Conservation (phyloP, 768 basidiomycete species). For the Mycena maculata region DNA sequence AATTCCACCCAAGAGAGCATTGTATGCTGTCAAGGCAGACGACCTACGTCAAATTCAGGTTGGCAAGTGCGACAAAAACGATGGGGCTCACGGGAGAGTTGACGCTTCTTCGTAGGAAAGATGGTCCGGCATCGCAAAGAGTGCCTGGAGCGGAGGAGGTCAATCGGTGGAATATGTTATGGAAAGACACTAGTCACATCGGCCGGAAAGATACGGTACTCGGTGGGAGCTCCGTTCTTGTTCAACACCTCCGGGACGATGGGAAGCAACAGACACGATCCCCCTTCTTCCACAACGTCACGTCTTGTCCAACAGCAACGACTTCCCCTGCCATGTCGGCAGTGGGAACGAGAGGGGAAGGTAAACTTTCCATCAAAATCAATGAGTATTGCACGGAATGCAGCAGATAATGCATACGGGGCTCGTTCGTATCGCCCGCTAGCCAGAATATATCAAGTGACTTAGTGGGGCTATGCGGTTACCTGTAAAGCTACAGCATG, state of each 20-base stretch:
- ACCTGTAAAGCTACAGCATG: constrained; percentile 57
- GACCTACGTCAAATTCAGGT: constrained; percentile 49
- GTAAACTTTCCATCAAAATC: too few relatives aligned
- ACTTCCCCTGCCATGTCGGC: too few relatives aligned
- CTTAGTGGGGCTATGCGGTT: constrained; percentile 48
- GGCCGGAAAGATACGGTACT: too few relatives aligned
- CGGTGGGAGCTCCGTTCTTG: too few relatives aligned
- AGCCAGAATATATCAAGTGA: constrained; percentile 43
- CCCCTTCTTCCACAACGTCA: too few relatives aligned
- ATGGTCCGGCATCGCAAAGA: constrained; percentile 56
- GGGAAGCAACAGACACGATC: too few relatives aligned
- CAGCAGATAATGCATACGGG: too few relatives aligned
- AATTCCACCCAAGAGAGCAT: constrained; percentile 62
- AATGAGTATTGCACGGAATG: too few relatives aligned
- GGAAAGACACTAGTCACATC: neutral
- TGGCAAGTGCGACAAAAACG: constrained; percentile 28
- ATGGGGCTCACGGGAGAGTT: constrained; percentile 47
- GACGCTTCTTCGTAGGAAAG: constrained; percentile 60
- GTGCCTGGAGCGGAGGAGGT: constrained; percentile 44
- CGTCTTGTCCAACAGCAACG: too few relatives aligned
- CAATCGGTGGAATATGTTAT: neutral
- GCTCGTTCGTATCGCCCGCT: neutral
- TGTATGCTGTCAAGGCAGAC: constrained; percentile 75
- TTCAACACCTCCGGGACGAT: too few relatives aligned
- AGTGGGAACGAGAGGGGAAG: too few relatives aligned